Evolutionary conservation across 176 grass and related monocot genomes (phyloP).

Genomic region (Chrysopogon serrulatus): DNA sequence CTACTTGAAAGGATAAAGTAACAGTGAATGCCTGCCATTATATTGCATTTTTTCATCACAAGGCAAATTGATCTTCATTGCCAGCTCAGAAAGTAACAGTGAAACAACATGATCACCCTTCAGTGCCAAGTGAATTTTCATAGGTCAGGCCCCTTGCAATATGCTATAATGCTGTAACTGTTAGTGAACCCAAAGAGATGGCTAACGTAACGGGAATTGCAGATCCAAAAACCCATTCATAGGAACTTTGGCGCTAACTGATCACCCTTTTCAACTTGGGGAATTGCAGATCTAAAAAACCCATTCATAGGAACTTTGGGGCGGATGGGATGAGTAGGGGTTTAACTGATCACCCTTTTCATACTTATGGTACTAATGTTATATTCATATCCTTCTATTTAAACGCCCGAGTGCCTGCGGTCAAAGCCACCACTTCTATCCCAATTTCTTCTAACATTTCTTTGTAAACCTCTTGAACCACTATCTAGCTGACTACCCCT

Average conservation of each 20-base stretch:
- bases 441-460: conserved; percentile 34
- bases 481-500: conserved; percentile 19
- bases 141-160: not conserved
- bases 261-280: too few species aligned
- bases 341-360: not conserved
- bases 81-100: not conserved
- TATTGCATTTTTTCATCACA: not conserved
- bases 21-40: not conserved
- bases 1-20: not conserved
- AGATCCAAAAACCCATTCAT: not conserved
- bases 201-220: not conserved
- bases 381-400: conserved; percentile 34
- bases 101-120: conserved; percentile 2
- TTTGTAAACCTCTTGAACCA: conserved; percentile 46
- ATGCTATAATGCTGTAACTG: not conserved
- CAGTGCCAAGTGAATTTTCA: not conserved
- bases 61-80: not conserved
- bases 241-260: too few species aligned
- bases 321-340: too few species aligned
- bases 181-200: not conserved
- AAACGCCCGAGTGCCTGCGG: conserved; percentile 2
- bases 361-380: not conserved
- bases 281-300: too few species aligned
- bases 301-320: not conserved
- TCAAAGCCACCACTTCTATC: conserved; percentile 26